These are phyloP conservation scores for Chlorella sp. DNA, from an alignment of 139 green algal genomes.

Conservation along the genomic window DNA sequence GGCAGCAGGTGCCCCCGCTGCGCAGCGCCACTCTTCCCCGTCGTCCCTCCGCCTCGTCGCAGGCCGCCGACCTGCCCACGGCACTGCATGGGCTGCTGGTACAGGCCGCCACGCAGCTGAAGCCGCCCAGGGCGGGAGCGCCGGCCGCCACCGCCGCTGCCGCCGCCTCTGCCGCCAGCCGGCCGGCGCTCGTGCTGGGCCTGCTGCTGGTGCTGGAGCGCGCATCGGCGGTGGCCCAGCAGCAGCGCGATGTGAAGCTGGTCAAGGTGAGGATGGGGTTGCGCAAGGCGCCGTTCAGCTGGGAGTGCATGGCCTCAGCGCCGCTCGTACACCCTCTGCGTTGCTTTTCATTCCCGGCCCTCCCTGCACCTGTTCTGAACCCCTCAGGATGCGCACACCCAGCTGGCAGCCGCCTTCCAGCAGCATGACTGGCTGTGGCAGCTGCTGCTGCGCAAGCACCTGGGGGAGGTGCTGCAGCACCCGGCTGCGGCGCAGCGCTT, in stretches of 20 bases:
- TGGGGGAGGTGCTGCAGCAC: constrained; percentile 24
- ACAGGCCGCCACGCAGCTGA: constrained; percentile 20
- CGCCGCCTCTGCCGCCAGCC: neutral
- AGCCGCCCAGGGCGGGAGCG: constrained; percentile 11
- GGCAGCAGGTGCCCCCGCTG: too few species aligned
- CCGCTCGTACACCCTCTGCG: neutral
- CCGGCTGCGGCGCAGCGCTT: constrained; percentile 27
- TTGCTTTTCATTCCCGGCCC: neutral
- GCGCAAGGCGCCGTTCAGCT: too few species aligned
- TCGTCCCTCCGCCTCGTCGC: neutral
- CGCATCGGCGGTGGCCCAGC: neutral
- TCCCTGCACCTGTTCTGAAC: neutral
- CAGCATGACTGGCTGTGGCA: constrained; percentile 39
- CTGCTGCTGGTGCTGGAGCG: constrained; percentile 26
- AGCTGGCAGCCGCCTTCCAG: constrained; percentile 21
- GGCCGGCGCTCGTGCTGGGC: neutral
- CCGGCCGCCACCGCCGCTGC: neutral
- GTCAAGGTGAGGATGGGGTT: neutral
- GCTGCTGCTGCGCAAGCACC: constrained; percentile 24
- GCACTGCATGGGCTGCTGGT: constrained; percentile 22
- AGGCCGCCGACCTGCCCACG: constrained; percentile 17
- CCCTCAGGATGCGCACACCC: neutral
- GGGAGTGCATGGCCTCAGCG: too few species aligned
- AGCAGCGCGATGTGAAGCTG: neutral
- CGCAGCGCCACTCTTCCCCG: too few species aligned